Base-by-base conservation (phyloP, 1,284 basidiomycete species). In the Inonotus hispidus region DNA sequence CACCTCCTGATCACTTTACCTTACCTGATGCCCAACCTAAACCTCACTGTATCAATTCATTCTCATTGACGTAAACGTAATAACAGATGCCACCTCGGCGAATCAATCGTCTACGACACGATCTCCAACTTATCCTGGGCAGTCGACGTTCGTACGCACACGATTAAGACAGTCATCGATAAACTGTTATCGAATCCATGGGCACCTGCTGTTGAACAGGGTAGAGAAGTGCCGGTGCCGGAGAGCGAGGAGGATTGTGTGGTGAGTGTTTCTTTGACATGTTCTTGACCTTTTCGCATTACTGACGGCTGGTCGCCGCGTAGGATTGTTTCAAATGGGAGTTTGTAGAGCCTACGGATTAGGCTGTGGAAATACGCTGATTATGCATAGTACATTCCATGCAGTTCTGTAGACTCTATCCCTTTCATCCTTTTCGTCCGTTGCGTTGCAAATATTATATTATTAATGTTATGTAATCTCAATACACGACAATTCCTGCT, bases 31-130 rank as follows among this genome's bases (percentile, higher is more conserved):
- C n/a, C n/a, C n/a, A n/a, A n/a, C n/a, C n/a, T n/a, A n/a, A n/a
- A 32, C 27, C 49, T 35, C n/a, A 63, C 13, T 25, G 46, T 32
- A 6, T 60, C n/a, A n/a, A n/a, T n/a, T n/a, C n/a, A n/a, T n/a
- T n/a, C n/a, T n/a, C n/a, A n/a, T n/a, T n/a, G n/a, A n/a, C n/a
- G n/a, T n/a, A n/a, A n/a, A n/a, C n/a, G n/a, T n/a, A n/a, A n/a
- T n/a, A n/a, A n/a, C n/a, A 85, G 83, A 59, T 97, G 94, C 70
- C 94, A 95, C 69, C 79, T 90, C 4, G 95, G 94, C 13, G 80
- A 83, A 72, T 85, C 87, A 1, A 90, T 97, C 64, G 73, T 96
- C 29, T 98, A 96, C 74, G 94, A 98, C 71, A 95, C 94, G 0
- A 92, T 95, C 43, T 85, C 85, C 3, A 85, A 92, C 67, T 79